Evolutionary conservation across 495 filamentous ascomycete species (phyloP).

Genomic region (Hypoxylon perforatum): DNA sequence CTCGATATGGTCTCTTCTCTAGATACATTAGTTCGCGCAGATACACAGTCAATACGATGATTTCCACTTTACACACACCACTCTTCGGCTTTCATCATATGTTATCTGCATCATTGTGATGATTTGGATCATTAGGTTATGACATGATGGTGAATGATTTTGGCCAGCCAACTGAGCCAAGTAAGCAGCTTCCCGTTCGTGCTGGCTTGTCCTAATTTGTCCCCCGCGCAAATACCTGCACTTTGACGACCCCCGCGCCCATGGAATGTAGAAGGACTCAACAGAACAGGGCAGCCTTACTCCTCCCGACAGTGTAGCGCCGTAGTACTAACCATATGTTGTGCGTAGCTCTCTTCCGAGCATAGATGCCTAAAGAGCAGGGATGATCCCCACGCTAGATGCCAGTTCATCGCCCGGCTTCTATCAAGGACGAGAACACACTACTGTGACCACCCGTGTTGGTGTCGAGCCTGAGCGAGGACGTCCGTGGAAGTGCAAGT

Average conservation of each 20-base stretch:
- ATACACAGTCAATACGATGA: slow-evolving; percentile 4
- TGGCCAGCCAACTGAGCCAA: not conserved
- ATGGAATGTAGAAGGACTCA: not conserved
- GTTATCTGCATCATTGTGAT: slow-evolving; percentile 3
- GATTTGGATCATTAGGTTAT: slow-evolving; percentile 4
- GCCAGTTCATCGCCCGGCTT: slow-evolving; percentile 32
- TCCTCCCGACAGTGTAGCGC: slow-evolving; percentile 30
- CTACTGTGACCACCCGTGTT: slow-evolving; percentile 27
- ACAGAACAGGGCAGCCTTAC: not conserved
- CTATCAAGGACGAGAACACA: slow-evolving; percentile 31
- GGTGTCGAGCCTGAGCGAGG: slow-evolving; percentile 1
- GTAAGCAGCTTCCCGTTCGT: slow-evolving; percentile 4
- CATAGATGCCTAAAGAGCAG: slow-evolving; percentile 29
- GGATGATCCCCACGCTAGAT: slow-evolving; percentile 26
- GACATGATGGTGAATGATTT: slow-evolving; percentile 9
- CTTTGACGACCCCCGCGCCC: not conserved
- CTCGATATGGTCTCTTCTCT: slow-evolving; percentile 7
- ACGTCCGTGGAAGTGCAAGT: slow-evolving; percentile 3
- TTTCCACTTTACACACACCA: not conserved
- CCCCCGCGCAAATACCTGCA: not conserved
- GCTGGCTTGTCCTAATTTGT: not conserved
- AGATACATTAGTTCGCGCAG: slow-evolving; percentile 10
- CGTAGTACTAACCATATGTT: slow-evolving; percentile 32
- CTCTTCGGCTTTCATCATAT: not conserved
- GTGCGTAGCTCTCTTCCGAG: slow-evolving; percentile 30